Conservation (phyloP, 148 eudicot species). For the Cornus controversa region DNA sequence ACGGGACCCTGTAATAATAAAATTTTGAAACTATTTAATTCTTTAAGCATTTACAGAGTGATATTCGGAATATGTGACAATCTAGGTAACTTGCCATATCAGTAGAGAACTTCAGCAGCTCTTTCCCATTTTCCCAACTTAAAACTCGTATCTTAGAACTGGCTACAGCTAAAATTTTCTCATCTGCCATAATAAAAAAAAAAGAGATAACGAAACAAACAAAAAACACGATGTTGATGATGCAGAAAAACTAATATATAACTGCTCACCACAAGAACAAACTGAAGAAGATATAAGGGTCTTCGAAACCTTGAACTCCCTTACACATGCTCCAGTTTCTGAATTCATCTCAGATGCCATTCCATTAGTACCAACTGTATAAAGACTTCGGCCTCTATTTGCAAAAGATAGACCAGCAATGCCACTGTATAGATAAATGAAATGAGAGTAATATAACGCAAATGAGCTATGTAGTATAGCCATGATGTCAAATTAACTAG, state of each 20-base stretch:
- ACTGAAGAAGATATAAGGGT: slow-evolving; percentile 23
- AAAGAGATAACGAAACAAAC: background rate
- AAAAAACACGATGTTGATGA: background rate
- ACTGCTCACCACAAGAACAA: slow-evolving; percentile 23
- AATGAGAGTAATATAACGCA: background rate
- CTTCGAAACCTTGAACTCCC: slow-evolving; percentile 32
- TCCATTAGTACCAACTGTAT: slow-evolving; percentile 23
- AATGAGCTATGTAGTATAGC: background rate
- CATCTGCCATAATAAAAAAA: slow-evolving; percentile 25
- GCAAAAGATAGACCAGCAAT: slow-evolving; percentile 34
- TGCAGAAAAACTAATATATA: slow-evolving; percentile 1
- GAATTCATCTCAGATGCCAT: slow-evolving; percentile 33
- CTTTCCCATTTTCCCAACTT: slow-evolving; percentile 34
- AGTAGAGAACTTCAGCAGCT: slow-evolving; percentile 34
- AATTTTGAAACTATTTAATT: background rate
- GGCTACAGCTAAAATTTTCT: slow-evolving; percentile 30
- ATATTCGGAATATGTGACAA: background rate
- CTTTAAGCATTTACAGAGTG: background rate
- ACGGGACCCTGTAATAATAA: slow-evolving; percentile 22
- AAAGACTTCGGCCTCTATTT: slow-evolving; percentile 27
- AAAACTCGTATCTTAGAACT: slow-evolving; percentile 26
- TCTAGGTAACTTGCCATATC: slow-evolving; percentile 24
- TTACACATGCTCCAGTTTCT: slow-evolving; percentile 32
- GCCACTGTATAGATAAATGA: slow-evolving; percentile 20
- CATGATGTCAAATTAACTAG: background rate